phyloP scores from a whole-genome alignment of 306 rosid genomes.

The Quercus gilva region DNA sequence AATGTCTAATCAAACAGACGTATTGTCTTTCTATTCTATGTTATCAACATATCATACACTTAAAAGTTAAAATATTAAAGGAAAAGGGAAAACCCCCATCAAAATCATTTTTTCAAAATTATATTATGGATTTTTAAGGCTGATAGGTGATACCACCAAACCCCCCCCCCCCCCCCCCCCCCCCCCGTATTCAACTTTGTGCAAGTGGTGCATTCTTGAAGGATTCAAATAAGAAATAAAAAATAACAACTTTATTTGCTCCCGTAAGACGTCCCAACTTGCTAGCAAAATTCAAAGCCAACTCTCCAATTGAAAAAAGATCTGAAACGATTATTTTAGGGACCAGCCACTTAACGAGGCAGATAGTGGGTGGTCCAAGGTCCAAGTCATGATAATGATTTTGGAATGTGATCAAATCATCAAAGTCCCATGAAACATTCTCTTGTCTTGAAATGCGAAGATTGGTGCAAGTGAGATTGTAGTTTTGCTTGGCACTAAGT shows the following conservation, averaged over 20 bases:
- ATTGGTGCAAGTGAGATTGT: not conserved
- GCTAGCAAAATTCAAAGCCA: not conserved
- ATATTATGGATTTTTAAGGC: not conserved
- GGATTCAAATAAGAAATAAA: not conserved
- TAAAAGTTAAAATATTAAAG: too few relatives aligned
- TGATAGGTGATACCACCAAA: too few relatives aligned
- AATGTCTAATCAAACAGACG: too few relatives aligned
- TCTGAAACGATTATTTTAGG: not conserved
- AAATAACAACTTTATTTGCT: not conserved
- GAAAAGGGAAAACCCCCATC: too few relatives aligned
- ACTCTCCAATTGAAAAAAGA: conserved; percentile 14
- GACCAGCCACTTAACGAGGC: not conserved
- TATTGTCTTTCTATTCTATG: too few relatives aligned
- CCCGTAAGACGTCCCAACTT: not conserved
- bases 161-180: too few relatives aligned
- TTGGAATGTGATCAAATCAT: not conserved
- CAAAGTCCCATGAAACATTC: not conserved
- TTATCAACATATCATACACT: too few relatives aligned
- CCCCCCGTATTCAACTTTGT: not conserved
- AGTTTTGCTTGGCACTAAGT: too few relatives aligned
- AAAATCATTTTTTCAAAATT: too few relatives aligned
- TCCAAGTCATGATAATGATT: conserved; percentile 10
- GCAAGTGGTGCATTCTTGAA: conserved; percentile 12
- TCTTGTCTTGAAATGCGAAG: not conserved
- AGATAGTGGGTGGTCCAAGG: conserved; percentile 19